Percentiles rank a stretch among this genome's conserved stretches.
Evolutionary conservation across 192 early-diverging fungal genomes (phyloP).

Genomic region (Entophlyctis luteolus): DNA sequence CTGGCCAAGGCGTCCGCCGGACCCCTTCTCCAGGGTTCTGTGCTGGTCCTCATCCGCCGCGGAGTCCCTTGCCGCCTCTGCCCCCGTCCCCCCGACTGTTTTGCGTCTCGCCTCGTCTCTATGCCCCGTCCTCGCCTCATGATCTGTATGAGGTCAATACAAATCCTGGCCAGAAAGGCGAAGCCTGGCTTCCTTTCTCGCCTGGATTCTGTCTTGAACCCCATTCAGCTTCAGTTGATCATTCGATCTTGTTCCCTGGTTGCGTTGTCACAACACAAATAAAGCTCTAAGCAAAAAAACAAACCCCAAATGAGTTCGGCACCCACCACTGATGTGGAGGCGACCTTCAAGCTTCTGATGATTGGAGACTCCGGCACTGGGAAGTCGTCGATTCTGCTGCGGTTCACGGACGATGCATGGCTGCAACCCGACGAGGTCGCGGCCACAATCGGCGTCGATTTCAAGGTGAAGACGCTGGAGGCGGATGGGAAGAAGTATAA

Average conservation of each 20-base stretch:
- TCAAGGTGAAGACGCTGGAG: slow-evolving; percentile 89
- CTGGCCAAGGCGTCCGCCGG: not conserved
- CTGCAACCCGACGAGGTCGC: slow-evolving; percentile 85
- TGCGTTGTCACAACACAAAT: too few species aligned
- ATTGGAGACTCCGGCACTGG: slow-evolving; percentile 95
- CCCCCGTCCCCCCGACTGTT: not conserved
- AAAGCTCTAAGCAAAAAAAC: too few species aligned
- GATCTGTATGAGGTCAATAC: slow-evolving; percentile 12
- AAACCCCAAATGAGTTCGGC: too few species aligned
- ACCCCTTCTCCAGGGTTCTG: not conserved
- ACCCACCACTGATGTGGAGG: slow-evolving; percentile 20
- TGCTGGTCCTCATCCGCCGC: not conserved
- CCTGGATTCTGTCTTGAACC: not conserved
- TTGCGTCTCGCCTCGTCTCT: not conserved
- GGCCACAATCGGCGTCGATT: slow-evolving; percentile 92
- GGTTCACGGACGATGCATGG: slow-evolving; percentile 93
- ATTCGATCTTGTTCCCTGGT: too few species aligned
- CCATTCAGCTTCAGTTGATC: not conserved
- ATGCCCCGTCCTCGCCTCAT: not conserved
- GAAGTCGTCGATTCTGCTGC: slow-evolving; percentile 86
- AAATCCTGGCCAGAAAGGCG: not conserved
- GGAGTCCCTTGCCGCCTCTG: not conserved
- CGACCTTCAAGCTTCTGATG: slow-evolving; percentile 90
- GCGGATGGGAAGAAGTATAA: slow-evolving; percentile 88
- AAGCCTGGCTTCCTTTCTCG: not conserved